Conservation (phyloP, 257 asterid genomes). For the Solanum bulbocastanum region DNA sequence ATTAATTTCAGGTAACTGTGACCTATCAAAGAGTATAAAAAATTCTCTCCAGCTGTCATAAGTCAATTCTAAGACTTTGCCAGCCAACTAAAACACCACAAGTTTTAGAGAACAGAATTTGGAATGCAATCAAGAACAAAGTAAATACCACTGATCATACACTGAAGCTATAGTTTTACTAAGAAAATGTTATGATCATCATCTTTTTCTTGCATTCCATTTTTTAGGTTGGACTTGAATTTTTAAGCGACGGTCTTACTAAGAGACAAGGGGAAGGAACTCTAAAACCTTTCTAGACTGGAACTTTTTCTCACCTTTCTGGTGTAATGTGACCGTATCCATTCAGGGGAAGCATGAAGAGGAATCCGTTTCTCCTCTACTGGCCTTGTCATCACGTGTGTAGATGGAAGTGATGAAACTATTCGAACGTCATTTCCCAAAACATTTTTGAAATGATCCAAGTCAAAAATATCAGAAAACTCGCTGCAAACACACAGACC, state of each 20-base stretch:
- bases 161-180: too few relatives aligned
- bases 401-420: slow-evolving; percentile 82
- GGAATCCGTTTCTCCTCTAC: slow-evolving; percentile 77
- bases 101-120: neutral
- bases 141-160: neutral
- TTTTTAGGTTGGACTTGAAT: neutral
- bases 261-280: neutral
- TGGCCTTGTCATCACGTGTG: slow-evolving; percentile 79
- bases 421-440: slow-evolving; percentile 65
- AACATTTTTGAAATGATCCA: slow-evolving; percentile 76
- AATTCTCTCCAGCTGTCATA: neutral
- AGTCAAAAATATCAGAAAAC: slow-evolving; percentile 77
- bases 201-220: neutral
- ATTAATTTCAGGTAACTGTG: neutral
- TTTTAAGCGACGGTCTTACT: neutral
- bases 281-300: neutral
- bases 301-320: slow-evolving; percentile 28
- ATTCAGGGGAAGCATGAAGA: slow-evolving; percentile 56
- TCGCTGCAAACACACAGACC: slow-evolving; percentile 52
- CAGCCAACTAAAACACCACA: neutral
- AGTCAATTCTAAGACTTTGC: neutral
- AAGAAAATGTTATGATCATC: neutral
- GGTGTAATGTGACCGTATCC: slow-evolving; percentile 67
- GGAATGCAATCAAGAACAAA: neutral
- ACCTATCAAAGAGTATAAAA: neutral